Percentiles rank a stretch among this genome's conserved stretches.
phyloP scores from a whole-genome alignment of 495 filamentous ascomycete genomes.

The Pyrenula aspistea region DNA sequence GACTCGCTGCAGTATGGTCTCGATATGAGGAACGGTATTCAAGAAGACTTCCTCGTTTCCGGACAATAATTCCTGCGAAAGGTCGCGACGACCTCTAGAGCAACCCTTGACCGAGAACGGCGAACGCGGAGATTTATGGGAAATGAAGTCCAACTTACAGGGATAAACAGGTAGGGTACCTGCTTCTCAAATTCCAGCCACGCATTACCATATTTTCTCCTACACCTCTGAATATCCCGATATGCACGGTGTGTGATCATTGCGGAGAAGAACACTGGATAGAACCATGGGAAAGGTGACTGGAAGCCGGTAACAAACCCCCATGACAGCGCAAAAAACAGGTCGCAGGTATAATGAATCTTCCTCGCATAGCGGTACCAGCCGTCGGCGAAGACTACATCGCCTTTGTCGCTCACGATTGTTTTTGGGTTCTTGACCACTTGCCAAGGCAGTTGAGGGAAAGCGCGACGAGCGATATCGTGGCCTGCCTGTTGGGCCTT shows the following conservation, averaged over 20 bases:
- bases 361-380: constrained; percentile 94
- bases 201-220: constrained; percentile 79
- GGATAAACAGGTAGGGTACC: constrained; percentile 93
- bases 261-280: constrained; percentile 74
- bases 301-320: constrained; percentile 53
- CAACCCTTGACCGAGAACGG: too few relatives aligned
- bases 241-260: constrained; percentile 89
- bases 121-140: too few relatives aligned
- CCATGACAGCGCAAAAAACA: constrained; percentile 61
- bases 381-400: constrained; percentile 75
- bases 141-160: too few relatives aligned
- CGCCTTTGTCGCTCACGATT: constrained; percentile 68
- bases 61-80: too few relatives aligned
- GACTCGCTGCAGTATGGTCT: too few relatives aligned
- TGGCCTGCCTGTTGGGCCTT: constrained; percentile 69
- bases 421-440: constrained; percentile 73
- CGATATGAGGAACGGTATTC: too few relatives aligned
- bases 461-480: constrained; percentile 58
- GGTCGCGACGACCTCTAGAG: too few relatives aligned
- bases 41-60: too few relatives aligned
- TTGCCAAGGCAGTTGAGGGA: constrained; percentile 92
- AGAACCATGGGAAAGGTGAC: constrained; percentile 95
- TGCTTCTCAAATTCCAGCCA: constrained; percentile 82
- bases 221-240: constrained; percentile 77
- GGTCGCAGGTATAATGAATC: constrained; percentile 88